Base-by-base conservation (phyloP, 2,329 filamentous ascomycete genomes). In the Ophiostoma australiae region DNA sequence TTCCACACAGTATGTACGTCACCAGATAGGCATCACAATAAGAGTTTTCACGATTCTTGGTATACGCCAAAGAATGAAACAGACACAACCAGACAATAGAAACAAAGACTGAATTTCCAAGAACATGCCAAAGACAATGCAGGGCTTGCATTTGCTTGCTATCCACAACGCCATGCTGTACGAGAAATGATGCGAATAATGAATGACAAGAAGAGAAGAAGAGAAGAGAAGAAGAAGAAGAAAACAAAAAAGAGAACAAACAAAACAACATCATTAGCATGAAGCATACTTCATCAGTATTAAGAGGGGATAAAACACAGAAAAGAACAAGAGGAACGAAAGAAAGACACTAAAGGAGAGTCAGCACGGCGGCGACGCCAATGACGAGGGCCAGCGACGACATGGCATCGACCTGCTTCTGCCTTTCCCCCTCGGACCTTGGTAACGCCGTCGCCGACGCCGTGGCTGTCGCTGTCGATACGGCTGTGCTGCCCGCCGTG, bases 361-460 rank as follows among this genome's bases (percentile, higher is more conserved):
- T 39, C 33, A 66, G 17, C 5, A 66, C 33, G 20, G 63, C 63
- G 2, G 63, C 63, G 33, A 66, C 63, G 20, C 63, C 63, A 39
- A 66, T 39, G 17, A 66, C 63, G 33, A 66, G 63, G 33, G 63
- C 63, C 35, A 66, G 63, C 63, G 63, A 39, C 63, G 58, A 63
- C 58, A 63, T 63, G 15, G 58, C 27, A 63, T 63, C 58, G 58
- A 63, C 58, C 15, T 63, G 58, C 58, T 63, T 63, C 58, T 63
- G 58, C 58, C 58, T 31, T 33, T 63, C 58, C 58, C 58, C 58
- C 58, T 61, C 23, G 11, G 70, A 71, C 33, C 20, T 67, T 23
- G 61, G 23, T 11, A 33, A 33, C 4, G 68, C 7, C 33, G 68
- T 58, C 8, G 48, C n/a, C 7, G 58, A 31, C 15, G 58, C 20